These are phyloP conservation scores for Colletotrichum tofieldiae DNA, from an alignment of 2,329 filamentous ascomycete species.

Conservation along the genomic window DNA sequence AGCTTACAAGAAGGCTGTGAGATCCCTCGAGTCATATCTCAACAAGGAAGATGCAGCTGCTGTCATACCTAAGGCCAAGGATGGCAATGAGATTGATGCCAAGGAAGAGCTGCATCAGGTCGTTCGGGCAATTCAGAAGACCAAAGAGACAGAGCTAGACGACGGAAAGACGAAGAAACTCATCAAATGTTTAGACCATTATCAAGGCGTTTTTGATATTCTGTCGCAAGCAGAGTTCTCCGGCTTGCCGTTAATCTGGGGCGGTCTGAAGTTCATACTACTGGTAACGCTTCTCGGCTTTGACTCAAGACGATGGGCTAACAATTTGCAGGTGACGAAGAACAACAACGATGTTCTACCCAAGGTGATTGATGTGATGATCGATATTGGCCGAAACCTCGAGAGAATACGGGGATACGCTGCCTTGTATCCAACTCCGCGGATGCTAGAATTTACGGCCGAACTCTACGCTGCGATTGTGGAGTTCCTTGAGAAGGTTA, in stretches of 20 bases:
- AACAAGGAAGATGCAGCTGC: conserved; percentile 44
- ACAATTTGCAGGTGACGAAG: conserved; percentile 45
- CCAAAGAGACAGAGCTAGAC: conserved; percentile 37
- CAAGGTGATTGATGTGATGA: conserved; percentile 47
- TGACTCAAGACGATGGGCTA: neutral
- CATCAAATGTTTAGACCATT: conserved; percentile 46
- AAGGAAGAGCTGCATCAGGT: conserved; percentile 44
- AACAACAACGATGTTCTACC: conserved; percentile 46
- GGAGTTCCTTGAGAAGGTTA: conserved; percentile 47
- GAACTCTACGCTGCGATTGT: conserved; percentile 48
- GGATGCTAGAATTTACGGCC: conserved; percentile 49
- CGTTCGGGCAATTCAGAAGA: conserved; percentile 35
- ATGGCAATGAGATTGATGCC: conserved; percentile 36
- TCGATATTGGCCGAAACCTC: conserved; percentile 47
- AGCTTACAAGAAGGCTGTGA: conserved; percentile 44
- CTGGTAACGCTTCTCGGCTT: neutral
- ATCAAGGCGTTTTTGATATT: conserved; percentile 48
- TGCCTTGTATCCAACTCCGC: conserved; percentile 45
- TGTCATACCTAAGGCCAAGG: conserved; percentile 25
- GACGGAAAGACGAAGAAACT: conserved; percentile 44
- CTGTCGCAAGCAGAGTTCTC: conserved; percentile 47
- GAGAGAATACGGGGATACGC: conserved; percentile 46
- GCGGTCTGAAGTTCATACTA: conserved; percentile 44
- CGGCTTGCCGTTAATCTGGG: conserved; percentile 48
- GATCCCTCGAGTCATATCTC: conserved; percentile 45